Base-by-base conservation (phyloP, 2,329 filamentous ascomycete genomes). In the Rosellinia necatrix region DNA sequence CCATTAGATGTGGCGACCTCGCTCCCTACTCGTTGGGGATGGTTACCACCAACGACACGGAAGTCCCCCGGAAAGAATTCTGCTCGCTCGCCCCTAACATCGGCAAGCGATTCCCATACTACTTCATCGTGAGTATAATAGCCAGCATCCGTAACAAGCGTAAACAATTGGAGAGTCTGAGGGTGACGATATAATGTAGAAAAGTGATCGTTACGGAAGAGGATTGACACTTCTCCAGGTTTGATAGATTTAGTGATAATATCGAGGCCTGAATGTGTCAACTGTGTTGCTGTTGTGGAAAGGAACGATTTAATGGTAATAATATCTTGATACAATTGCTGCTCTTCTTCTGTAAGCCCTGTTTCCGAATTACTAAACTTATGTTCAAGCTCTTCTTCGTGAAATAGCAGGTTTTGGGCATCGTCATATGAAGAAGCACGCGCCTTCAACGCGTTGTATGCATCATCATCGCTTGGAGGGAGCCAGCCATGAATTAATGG, bases 201-300 rank as follows among this genome's bases (percentile, higher is more conserved):
- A 69, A 99, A 99, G 71, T 99, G 94, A 68, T 99, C 93, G 66
- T 99, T 99, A 22, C 94, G 85, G 76, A 99, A 99, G 1, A 99
- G 75, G 46, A 99, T 97, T 0, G 91, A 91, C 59, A 97, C 84
- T 1, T 89, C 85, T 1, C 92, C 93, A 1, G 91, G 88, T 10
- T 82, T 76, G 54, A 97, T 81, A 5, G 82, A 86, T 47, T 84
- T 83, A 0, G 81, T 81, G 34, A 97, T 86, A 1, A 89, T 83
- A 34, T 89, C 82, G 2, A 99, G 79, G 0, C 94, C 94, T 72
- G 88, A 89, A 0, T 84, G 78, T 0, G 94, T 97, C 19, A 99
- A 77, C 66, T 99, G 94, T 0, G 94, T 97, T 0, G 91, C 88
- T 58, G 91, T 92, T 1, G 79, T 81, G 3, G 79, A 76, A n/a